These are phyloP conservation scores for Nemania abortiva DNA, from an alignment of 2,329 filamentous ascomycete genomes.

Conservation along the genomic window DNA sequence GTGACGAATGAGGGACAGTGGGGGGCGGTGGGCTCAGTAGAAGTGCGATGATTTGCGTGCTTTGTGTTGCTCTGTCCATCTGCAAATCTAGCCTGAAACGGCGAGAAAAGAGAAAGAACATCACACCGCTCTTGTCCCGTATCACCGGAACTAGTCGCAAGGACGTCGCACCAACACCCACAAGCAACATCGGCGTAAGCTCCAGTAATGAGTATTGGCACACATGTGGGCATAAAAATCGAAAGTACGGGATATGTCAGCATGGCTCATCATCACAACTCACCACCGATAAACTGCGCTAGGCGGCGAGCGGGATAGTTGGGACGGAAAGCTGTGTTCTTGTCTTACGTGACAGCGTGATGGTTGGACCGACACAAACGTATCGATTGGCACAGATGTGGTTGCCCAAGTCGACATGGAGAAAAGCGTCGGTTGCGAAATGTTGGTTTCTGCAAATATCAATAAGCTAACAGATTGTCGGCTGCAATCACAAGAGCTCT, in stretches of 20 bases:
- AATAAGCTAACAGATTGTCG: not conserved
- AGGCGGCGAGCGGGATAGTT: slow-evolving; percentile 12
- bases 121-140: slow-evolving; percentile 30
- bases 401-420: not conserved
- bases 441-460: not conserved
- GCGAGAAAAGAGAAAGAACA: slow-evolving; percentile 4
- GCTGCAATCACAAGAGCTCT: not conserved
- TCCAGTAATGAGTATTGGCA: slow-evolving; percentile 5
- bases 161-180: slow-evolving; percentile 14
- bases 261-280: not conserved
- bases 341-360: slow-evolving; percentile 7
- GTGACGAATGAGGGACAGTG: not conserved
- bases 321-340: slow-evolving; percentile 17
- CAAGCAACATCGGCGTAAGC: slow-evolving; percentile 9
- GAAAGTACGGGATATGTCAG: not conserved
- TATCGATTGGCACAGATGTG: not conserved
- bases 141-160: slow-evolving; percentile 24
- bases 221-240: slow-evolving; percentile 11
- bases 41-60: not conserved
- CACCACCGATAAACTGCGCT: not conserved
- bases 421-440: not conserved
- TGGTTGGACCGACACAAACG: not conserved
- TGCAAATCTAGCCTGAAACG: not conserved
- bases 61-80: not conserved
- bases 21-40: not conserved